Conservation (phyloP, 441 rosid species). For the California macrophylla region DNA sequence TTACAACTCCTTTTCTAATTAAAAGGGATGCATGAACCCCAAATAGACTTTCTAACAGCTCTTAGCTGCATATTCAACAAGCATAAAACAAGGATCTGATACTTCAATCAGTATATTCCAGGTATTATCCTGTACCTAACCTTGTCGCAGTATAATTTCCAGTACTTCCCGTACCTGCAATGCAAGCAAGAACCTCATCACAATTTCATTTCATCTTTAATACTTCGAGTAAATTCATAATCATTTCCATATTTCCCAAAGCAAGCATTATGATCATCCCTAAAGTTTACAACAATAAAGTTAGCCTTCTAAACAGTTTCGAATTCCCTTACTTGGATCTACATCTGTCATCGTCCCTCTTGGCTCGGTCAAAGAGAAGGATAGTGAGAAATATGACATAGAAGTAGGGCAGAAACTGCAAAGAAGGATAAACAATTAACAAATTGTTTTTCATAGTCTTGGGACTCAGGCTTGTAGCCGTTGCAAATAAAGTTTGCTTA, state of each 20-base stretch:
- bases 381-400: constrained; percentile 73
- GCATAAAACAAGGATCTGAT: neutral
- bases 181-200: constrained; percentile 16
- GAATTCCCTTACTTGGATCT: constrained; percentile 67
- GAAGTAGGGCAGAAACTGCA: constrained; percentile 85
- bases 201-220: neutral
- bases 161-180: constrained; percentile 76
- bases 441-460: neutral
- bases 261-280: neutral
- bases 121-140: constrained; percentile 64
- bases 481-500: constrained; percentile 24
- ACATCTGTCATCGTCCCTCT: constrained; percentile 83
- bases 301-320: neutral
- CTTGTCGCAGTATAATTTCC: constrained; percentile 85
- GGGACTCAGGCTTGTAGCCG: neutral
- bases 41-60: neutral
- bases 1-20: neutral
- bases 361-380: constrained; percentile 86
- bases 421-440: neutral
- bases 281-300: neutral
- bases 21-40: neutral
- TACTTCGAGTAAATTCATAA: neutral
- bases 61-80: neutral
- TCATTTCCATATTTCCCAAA: neutral
- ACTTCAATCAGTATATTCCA: constrained; percentile 46